phyloP scores from a whole-genome alignment of 352 stramenopile genomes.

The Phytophthora citricola region DNA sequence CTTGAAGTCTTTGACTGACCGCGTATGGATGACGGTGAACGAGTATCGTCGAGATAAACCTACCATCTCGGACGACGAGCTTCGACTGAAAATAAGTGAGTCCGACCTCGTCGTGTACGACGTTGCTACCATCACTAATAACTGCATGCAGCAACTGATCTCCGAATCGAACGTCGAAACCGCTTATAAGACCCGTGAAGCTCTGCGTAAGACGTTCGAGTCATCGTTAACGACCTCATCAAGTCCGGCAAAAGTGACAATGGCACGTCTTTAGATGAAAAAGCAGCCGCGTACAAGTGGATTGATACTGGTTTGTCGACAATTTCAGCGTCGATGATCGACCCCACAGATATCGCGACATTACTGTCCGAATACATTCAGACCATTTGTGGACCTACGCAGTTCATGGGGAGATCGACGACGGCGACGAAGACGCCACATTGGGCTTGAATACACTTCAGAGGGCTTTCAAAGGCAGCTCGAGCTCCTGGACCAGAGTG shows the following conservation, averaged over 20 bases:
- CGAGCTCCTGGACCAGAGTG: constrained; percentile 37
- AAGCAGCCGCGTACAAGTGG: constrained; percentile 41
- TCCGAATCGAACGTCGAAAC: constrained; percentile 23
- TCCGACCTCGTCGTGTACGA: constrained; percentile 58
- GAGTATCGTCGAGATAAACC: constrained; percentile 38
- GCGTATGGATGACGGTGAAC: constrained; percentile 39
- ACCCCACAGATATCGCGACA: constrained; percentile 46
- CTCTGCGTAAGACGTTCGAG: constrained; percentile 50
- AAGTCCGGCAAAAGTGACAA: constrained; percentile 31
- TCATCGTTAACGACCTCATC: constrained; percentile 55
- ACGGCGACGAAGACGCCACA: constrained; percentile 36
- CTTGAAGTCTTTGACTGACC: constrained; percentile 47
- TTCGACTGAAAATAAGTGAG: constrained; percentile 48
- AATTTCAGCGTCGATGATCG: constrained; percentile 43
- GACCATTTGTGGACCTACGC: constrained; percentile 57
- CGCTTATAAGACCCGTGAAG: constrained; percentile 42
- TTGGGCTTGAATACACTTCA: constrained; percentile 43
- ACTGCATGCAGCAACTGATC: constrained; percentile 41
- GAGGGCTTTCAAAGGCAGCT: constrained; percentile 46
- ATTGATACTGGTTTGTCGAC: constrained; percentile 44
- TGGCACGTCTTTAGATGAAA: constrained; percentile 35
- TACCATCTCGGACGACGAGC: constrained; percentile 34
- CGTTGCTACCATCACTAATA: constrained; percentile 44
- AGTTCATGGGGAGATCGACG: constrained; percentile 54
- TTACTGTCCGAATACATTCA: constrained; percentile 54